Conservation (phyloP, 2,329 filamentous ascomycete species). For the Botrytis paeoniae region DNA sequence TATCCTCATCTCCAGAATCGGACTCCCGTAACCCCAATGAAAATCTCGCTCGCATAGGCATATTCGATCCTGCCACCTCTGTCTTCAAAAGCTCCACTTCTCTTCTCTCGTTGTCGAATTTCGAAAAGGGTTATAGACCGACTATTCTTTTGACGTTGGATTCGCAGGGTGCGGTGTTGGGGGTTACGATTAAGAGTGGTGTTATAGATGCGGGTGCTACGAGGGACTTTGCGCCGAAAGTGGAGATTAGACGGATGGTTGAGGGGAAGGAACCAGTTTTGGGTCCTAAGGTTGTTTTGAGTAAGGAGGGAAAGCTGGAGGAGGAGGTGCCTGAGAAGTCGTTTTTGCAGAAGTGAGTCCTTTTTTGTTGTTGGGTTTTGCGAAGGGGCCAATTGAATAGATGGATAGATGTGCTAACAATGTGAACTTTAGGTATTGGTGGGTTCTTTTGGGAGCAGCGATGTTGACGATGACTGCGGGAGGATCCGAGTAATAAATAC, state of each 20-base stretch:
- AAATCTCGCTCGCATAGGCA: constrained; percentile 53
- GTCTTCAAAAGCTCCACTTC: constrained; percentile 55
- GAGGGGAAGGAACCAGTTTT: constrained; percentile 56
- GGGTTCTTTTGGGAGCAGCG: constrained; percentile 53
- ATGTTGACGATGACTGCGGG: constrained; percentile 53
- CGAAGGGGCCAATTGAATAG: neutral
- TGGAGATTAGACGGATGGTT: constrained; percentile 47
- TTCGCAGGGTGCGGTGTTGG: constrained; percentile 45
- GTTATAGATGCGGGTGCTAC: constrained; percentile 62
- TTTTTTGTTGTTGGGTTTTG: neutral
- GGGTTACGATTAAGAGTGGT: constrained; percentile 54
- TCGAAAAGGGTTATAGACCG: constrained; percentile 59
- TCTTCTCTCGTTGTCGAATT: constrained; percentile 54
- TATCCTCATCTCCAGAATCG: neutral
- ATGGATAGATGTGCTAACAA: neutral
- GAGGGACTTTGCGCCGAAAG: constrained; percentile 62
- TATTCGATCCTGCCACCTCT: constrained; percentile 49
- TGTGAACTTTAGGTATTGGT: constrained; percentile 53
- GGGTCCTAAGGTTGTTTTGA: constrained; percentile 62
- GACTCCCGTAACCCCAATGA: neutral
- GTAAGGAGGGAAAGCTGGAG: constrained; percentile 57
- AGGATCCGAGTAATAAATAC: constrained; percentile 43
- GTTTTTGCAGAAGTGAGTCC: constrained; percentile 62
- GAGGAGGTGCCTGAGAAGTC: constrained; percentile 58
- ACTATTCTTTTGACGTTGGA: constrained; percentile 54